Evolutionary conservation across 306 rosid species (phyloP), one percentile per base, ranked within the genome.

Genomic region (Vigna hirtella): DNA sequence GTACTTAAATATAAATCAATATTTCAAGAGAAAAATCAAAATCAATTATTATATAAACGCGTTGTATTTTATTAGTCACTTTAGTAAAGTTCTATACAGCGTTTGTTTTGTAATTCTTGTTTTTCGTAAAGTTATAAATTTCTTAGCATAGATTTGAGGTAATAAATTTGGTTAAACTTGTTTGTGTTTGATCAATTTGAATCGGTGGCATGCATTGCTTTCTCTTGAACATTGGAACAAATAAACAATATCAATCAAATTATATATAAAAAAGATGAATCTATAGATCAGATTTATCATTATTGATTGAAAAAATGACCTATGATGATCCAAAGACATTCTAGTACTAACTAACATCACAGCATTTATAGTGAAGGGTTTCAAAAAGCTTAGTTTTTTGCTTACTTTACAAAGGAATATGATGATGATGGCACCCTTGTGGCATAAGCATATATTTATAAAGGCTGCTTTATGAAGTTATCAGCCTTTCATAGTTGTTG

Each of bases 351-450:
- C 9, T 51, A 36, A 16, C n/a, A 22, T 52, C 48, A 66, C 48
- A 53, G 18, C 28, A 17, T 42, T 6, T 36, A 42, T 1, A 17
- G 51, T 30, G 49, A 34, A 1, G 50, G 57, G 59, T 70, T 70
- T 12, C 42, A 47, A 22, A 70, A 36, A 32, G 14, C 59, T 16
- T 64, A 2, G 17, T 3, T 3, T 4, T 36, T 7, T 79, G 73
- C 26, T 51, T 52, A 36, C 40, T 22, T 56, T 64, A 28, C 64
- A 30, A 59, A 47, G 32, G 63, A 38, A 74, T 28, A 50, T 18
- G 59, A 85, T 61, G 65, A 72, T 61, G 50, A 72, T 67, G 72
- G 42, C 75, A 81, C 59, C 34, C 67, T 77, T 48, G 74, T 69
- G 71, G 51, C 24, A 68, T 51, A 77, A 64, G 76, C 66, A 85